A percentile compares a stretch with the other conserved stretches of the same genome.
Evolutionary conservation across 2,329 filamentous ascomycete species (phyloP).

Genomic region (Didymella sp.): DNA sequence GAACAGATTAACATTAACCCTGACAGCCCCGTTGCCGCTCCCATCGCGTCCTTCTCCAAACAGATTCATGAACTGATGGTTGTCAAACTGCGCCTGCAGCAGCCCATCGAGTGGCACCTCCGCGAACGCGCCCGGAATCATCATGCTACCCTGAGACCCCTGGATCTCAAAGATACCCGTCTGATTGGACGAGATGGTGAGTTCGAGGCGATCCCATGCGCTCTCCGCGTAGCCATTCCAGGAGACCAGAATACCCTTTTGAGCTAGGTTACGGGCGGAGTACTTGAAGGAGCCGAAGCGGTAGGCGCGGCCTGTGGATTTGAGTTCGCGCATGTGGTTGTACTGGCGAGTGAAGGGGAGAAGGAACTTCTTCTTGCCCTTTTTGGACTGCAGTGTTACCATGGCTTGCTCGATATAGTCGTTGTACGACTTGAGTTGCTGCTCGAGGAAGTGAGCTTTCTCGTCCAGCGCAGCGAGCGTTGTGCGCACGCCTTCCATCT

Average conservation of each 20-base stretch:
- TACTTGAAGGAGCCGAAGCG: slow-evolving; percentile 99
- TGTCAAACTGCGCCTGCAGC: slow-evolving; percentile 95
- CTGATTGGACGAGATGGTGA: slow-evolving; percentile 93
- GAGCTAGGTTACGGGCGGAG: slow-evolving; percentile 82
- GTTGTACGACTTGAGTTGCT: slow-evolving; percentile 96
- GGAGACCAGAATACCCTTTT: slow-evolving; percentile 92
- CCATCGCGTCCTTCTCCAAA: slow-evolving; percentile 60
- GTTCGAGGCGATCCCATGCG: slow-evolving; percentile 90
- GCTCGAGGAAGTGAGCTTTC: slow-evolving; percentile 90
- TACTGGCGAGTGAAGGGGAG: slow-evolving; percentile 98
- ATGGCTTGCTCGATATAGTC: slow-evolving; percentile 99
- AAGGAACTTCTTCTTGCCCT: slow-evolving; percentile 91
- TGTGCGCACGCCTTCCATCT: slow-evolving; percentile 81
- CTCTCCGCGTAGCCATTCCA: slow-evolving; percentile 84
- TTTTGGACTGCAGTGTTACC: slow-evolving; percentile 95
- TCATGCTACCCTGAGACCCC: slow-evolving; percentile 88
- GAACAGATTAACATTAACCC: slow-evolving; percentile 94
- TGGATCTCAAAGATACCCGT: slow-evolving; percentile 94
- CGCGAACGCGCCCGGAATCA: slow-evolving; percentile 91
- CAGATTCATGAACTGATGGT: slow-evolving; percentile 92
- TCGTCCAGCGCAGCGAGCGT: slow-evolving; percentile 79
- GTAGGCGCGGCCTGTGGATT: slow-evolving; percentile 88
- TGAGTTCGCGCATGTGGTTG: slow-evolving; percentile 95
- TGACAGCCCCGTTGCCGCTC: slow-evolving; percentile 58
- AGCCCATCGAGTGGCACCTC: slow-evolving; percentile 90